Evolutionary conservation across 306 rosid genomes (phyloP).

Genomic region (Rosa lucieae): DNA sequence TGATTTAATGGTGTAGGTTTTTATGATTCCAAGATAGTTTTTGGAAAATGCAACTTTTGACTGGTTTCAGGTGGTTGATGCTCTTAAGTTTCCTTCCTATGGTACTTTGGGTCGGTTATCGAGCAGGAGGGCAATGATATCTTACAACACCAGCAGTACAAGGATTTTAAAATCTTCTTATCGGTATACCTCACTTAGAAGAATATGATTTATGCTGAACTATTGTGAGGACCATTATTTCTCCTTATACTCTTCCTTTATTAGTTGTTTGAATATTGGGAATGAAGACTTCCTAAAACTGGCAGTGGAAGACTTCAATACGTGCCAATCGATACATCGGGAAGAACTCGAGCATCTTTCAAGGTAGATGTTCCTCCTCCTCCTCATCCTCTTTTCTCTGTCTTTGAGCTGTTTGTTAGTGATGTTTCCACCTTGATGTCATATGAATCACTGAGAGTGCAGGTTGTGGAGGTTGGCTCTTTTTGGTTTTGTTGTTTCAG

Average conservation of each 20-base stretch:
- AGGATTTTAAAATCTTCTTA: constrained; percentile 67
- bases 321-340: constrained; percentile 54
- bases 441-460: neutral
- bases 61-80: constrained; percentile 52
- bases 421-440: neutral
- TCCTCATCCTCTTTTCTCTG: neutral
- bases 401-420: neutral
- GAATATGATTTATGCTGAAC: neutral
- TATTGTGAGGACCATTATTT: neutral
- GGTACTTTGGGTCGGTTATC: constrained; percentile 56
- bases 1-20: neutral
- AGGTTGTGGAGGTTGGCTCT: neutral
- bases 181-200: constrained; percentile 32
- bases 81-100: constrained; percentile 53
- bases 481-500: neutral
- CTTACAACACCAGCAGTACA: constrained; percentile 46
- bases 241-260: neutral
- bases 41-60: constrained; percentile 15
- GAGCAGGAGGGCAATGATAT: constrained; percentile 55
- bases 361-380: constrained; percentile 36
- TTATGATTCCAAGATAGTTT: constrained; percentile 1
- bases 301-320: constrained; percentile 80
- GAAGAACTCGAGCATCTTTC: constrained; percentile 59
- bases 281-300: constrained; percentile 61
- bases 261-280: constrained; percentile 59